phyloP scores from a whole-genome alignment of 2,329 filamentous ascomycete species.

The Clonostachys rosea region DNA sequence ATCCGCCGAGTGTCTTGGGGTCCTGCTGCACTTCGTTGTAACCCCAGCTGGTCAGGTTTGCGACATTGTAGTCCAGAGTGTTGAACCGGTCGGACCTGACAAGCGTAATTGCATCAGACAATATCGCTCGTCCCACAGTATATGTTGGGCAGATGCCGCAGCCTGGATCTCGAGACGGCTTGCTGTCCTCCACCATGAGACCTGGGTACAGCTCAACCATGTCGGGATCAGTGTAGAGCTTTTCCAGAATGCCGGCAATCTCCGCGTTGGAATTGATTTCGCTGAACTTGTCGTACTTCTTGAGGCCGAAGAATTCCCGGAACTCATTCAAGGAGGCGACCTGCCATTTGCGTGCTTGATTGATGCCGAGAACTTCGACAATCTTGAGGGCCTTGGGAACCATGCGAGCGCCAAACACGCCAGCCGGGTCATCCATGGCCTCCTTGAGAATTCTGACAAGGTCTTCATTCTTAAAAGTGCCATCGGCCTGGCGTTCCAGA shows the following conservation, averaged over 20 bases:
- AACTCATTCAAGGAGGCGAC: conserved; percentile 61
- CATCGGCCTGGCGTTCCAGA: conserved; percentile 40
- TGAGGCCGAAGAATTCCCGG: conserved; percentile 56
- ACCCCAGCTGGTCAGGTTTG: conserved; percentile 36
- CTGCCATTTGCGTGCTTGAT: conserved; percentile 57
- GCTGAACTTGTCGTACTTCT: conserved; percentile 49
- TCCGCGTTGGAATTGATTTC: conserved; percentile 54
- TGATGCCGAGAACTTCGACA: conserved; percentile 60
- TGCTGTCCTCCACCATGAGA: conserved; percentile 55
- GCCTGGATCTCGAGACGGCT: conserved; percentile 43
- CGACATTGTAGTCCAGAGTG: conserved; percentile 40
- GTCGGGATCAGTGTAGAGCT: conserved; percentile 59
- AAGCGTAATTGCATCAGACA: conserved; percentile 55
- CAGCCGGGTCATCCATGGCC: conserved; percentile 57
- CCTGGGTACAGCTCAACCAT: conserved; percentile 68
- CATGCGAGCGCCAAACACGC: conserved; percentile 53
- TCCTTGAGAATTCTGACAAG: conserved; percentile 49
- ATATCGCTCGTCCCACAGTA: conserved; percentile 48
- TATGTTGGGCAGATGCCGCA: conserved; percentile 47
- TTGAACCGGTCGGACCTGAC: conserved; percentile 57
- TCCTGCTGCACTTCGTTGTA: conserved; percentile 28
- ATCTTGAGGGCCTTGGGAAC: conserved; percentile 53
- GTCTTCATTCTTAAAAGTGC: conserved; percentile 52
- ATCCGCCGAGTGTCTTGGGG: conserved; percentile 30
- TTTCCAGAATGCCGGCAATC: conserved; percentile 49